phyloP scores from a whole-genome alignment of 1,139 yeast species.

The Sugiyamaella xylanicola region DNA sequence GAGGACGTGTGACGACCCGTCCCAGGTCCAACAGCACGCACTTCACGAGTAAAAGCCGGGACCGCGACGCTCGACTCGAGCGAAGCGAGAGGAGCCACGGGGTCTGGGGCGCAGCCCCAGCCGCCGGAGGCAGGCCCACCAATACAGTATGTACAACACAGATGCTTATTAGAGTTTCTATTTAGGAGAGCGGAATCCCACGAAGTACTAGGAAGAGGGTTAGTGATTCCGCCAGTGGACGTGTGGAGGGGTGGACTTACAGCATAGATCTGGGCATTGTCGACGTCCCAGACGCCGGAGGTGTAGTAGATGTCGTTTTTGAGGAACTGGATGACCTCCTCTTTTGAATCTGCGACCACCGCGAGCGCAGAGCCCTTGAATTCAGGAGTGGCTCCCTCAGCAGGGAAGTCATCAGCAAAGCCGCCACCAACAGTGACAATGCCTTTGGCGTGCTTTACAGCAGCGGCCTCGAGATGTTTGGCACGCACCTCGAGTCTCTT shows the following conservation, averaged over 20 bases:
- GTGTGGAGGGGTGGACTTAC: constrained; percentile 26
- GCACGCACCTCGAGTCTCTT: constrained; percentile 51
- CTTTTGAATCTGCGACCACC: constrained; percentile 61
- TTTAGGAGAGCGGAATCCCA: background rate
- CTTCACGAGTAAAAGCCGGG: too few species aligned
- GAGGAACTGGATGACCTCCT: constrained; percentile 64
- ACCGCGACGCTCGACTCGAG: too few species aligned
- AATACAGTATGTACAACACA: background rate
- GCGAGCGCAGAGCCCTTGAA: constrained; percentile 75
- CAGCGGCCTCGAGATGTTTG: constrained; percentile 59
- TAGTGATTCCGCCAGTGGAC: background rate
- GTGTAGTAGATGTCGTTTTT: constrained; percentile 63
- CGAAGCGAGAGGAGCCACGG: background rate
- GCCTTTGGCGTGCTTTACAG: constrained; percentile 54
- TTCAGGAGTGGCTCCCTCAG: constrained; percentile 49
- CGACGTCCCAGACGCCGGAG: constrained; percentile 76
- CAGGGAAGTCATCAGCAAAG: constrained; percentile 43
- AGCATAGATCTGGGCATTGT: constrained; percentile 62
- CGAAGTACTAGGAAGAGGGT: background rate
- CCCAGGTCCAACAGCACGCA: too few species aligned
- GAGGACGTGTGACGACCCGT: too few species aligned
- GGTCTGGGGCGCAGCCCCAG: background rate
- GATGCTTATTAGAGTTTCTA: background rate
- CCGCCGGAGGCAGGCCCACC: background rate
- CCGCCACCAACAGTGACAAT: constrained; percentile 56